phyloP scores from a whole-genome alignment of 139 green algal species.

The Desmodesmus armatus region DNA sequence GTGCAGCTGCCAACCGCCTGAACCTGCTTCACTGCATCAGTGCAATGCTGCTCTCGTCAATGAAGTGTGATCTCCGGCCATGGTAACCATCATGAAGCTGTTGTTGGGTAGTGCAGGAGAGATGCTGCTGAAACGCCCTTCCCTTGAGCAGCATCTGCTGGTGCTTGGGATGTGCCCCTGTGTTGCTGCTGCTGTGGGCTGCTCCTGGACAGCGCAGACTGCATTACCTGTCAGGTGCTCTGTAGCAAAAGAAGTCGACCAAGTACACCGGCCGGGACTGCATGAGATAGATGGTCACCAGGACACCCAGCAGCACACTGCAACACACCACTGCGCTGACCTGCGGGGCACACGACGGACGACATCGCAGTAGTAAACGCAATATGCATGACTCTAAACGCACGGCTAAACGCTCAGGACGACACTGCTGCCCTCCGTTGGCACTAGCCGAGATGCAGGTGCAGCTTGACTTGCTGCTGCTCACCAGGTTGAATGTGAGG shows the following conservation, averaged over 20 bases:
- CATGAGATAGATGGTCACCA: slow-evolving; percentile 77
- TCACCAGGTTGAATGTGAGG: slow-evolving; percentile 92
- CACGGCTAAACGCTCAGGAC: not conserved
- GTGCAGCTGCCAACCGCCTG: too few relatives aligned
- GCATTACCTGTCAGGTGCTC: slow-evolving; percentile 72
- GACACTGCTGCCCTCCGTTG: not conserved
- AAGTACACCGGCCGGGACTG: slow-evolving; percentile 90
- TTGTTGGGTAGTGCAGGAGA: too few relatives aligned
- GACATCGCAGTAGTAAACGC: not conserved
- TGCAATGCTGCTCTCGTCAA: not conserved
- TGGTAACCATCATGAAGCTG: too few relatives aligned
- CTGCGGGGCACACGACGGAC: slow-evolving; percentile 63
- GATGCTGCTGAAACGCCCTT: too few relatives aligned
- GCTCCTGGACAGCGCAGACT: not conserved
- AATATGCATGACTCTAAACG: not conserved
- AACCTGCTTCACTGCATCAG: not conserved
- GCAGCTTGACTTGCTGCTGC: too few relatives aligned
- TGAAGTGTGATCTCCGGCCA: too few relatives aligned
- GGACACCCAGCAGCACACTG: slow-evolving; percentile 68
- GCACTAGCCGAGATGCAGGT: slow-evolving; percentile 42
- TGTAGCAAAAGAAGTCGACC: slow-evolving; percentile 88
- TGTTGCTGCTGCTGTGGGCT: not conserved
- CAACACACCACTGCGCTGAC: slow-evolving; percentile 75
- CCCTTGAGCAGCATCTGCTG: too few relatives aligned
- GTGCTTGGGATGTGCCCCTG: not conserved